Conservation (phyloP, 1,284 basidiomycete genomes). For the Filobasidium uniguttulatum region DNA sequence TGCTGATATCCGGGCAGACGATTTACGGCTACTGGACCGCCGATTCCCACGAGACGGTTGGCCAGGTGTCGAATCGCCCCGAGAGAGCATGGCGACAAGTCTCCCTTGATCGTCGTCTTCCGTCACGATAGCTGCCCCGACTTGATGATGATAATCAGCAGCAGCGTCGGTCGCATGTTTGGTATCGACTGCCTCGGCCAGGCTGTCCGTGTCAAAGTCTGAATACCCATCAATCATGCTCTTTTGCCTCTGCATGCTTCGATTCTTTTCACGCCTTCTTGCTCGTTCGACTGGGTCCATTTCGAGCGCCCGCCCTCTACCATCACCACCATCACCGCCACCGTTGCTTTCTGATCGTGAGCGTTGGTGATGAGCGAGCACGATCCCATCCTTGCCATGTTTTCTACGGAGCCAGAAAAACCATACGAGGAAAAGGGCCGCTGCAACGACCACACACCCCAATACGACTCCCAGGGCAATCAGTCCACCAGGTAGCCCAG, state of each 20-base stretch:
- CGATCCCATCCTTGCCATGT: conserved; percentile 25
- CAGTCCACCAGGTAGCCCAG: conserved; percentile 18
- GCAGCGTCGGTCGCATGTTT: too few species aligned
- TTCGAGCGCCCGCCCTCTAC: conserved; percentile 1
- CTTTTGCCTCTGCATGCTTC: conserved; percentile 28
- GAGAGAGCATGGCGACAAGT: too few species aligned
- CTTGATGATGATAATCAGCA: too few species aligned
- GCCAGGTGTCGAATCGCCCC: too few species aligned
- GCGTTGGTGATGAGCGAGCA: conserved; percentile 9
- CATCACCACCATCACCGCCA: neutral
- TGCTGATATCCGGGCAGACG: neutral
- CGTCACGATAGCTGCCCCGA: too few species aligned
- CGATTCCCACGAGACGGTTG: too few species aligned
- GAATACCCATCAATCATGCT: conserved; percentile 34
- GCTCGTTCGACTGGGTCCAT: neutral
- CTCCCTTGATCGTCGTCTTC: too few species aligned
- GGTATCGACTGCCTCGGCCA: conserved; percentile 13
- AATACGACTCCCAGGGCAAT: conserved; percentile 28
- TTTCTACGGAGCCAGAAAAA: conserved; percentile 34
- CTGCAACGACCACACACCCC: conserved; percentile 30
- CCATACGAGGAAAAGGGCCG: conserved; percentile 30
- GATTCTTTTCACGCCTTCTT: conserved; percentile 27
- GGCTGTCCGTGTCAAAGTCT: conserved; percentile 31
- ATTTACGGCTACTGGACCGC: too few species aligned
- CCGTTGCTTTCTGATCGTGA: neutral